Evolutionary conservation across 2,329 filamentous ascomycete species (phyloP).

Genomic region (Diaporthe amygdali): DNA sequence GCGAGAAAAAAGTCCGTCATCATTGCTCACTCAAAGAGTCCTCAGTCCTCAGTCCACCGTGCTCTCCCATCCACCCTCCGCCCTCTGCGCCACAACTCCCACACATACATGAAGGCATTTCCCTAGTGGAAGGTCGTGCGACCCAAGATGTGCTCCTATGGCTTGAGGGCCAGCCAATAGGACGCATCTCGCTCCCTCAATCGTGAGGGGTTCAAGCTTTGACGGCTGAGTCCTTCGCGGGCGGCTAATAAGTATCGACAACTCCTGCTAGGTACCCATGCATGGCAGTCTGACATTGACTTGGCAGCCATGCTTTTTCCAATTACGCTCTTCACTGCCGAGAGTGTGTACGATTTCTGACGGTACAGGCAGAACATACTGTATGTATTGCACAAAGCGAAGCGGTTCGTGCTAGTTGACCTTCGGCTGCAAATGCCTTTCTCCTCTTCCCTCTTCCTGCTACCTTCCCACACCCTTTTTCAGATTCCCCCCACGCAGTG

Average conservation of each 20-base stretch:
- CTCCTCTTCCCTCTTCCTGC: background rate
- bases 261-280: slow-evolving; percentile 10
- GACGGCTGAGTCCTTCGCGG: background rate
- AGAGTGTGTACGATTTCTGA: background rate
- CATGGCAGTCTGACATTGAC: slow-evolving; percentile 6
- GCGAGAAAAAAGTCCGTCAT: no score
- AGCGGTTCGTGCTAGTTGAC: background rate
- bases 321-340: background rate
- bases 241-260: slow-evolving; percentile 3
- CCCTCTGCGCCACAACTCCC: background rate
- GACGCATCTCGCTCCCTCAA: background rate
- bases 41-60: background rate
- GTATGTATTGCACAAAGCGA: background rate
- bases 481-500: background rate
- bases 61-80: background rate
- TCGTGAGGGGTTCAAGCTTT: slow-evolving; percentile 10
- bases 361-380: background rate
- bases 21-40: background rate
- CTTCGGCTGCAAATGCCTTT: background rate
- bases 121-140: slow-evolving; percentile 5
- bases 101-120: background rate
- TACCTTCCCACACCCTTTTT: background rate
- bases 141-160: slow-evolving; percentile 3
- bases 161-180: slow-evolving; percentile 1
- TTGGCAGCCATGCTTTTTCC: background rate